Evolutionary conservation across 1,284 basidiomycete genomes (phyloP), one percentile per base, ranked within the genome.

Genomic region (Cryptococcus depauperatus): DNA sequence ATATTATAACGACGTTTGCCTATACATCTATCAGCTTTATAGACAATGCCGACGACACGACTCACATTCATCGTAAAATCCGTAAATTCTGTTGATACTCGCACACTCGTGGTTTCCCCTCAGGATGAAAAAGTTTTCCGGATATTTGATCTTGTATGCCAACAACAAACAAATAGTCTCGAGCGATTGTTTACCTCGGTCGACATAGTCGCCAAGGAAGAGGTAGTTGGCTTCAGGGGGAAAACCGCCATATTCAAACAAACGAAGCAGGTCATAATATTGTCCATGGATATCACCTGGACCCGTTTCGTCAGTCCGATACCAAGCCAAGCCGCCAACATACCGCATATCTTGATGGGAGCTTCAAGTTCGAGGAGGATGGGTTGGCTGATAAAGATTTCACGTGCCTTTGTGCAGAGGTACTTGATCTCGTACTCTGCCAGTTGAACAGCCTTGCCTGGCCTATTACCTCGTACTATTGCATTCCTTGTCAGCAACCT

Each of bases 181-280:
- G 46, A 99, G 79, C 61, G 86, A 91, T 74, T 98, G 95, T 75
- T 98, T 98, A 46, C 95, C 95, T 54, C 95, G 78, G 73, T 99
- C 95, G 57, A 99, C 95, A 62, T 98, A 98, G 74, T 98, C 93
- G 41, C 93, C 93, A 27, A 97, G 78, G 77, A 99, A 98, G 50
- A 99, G 84, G 70, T 98, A 99, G 70, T 99, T 99, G 54, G 92
- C 85, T 8, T 84, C 79, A 3, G 95, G 95, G 19, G 95, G 95
- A 72, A 97, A 99, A 11, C 95, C 95, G 63, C 95, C 97, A 92
- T 97, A 97, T 72, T 98, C 95, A 66, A 99, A 99, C 48, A 99
- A 75, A 44, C 95, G 83, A 59, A 98, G 93, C 62, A 99, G 81
- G 75, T 99, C 95, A 49, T 88, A 90, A 71, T 97, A 99, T 66